Evolutionary conservation across 1,139 yeast genomes (phyloP).

Genomic region (Candida sanyaensis): DNA sequence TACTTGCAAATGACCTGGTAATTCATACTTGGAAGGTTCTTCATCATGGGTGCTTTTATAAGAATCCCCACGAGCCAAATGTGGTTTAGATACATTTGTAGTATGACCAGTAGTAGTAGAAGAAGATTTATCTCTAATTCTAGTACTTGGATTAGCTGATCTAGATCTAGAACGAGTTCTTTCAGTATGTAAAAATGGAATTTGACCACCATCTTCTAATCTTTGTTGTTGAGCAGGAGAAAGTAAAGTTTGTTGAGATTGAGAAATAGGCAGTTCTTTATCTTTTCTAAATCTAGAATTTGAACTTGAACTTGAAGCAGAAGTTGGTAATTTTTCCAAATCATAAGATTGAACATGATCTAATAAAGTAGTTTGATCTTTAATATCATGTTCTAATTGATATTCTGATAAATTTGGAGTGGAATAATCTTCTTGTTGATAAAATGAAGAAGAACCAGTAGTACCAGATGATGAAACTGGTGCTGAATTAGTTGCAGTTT

Average conservation of each 20-base stretch:
- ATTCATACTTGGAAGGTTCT: slow-evolving; percentile 44
- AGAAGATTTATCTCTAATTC: slow-evolving; percentile 24
- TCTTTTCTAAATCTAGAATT: slow-evolving; percentile 2
- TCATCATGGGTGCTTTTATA: slow-evolving; percentile 50
- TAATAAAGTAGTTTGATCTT: slow-evolving; percentile 39
- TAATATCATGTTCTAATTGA: slow-evolving; percentile 45
- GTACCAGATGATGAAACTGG: slow-evolving; percentile 9
- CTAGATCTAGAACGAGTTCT: slow-evolving; percentile 34
- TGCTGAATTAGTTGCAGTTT: slow-evolving; percentile 6
- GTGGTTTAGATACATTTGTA: slow-evolving; percentile 36
- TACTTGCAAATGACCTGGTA: slow-evolving; percentile 39
- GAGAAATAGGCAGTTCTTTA: not conserved
- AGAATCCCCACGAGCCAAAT: slow-evolving; percentile 68
- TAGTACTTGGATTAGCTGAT: slow-evolving; percentile 26
- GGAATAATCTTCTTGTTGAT: slow-evolving; percentile 34
- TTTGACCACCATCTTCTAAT: slow-evolving; percentile 30
- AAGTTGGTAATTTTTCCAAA: slow-evolving; percentile 37
- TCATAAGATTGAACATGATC: slow-evolving; percentile 39
- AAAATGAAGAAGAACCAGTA: slow-evolving; percentile 15
- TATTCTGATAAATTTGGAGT: slow-evolving; percentile 52
- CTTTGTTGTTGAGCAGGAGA: slow-evolving; percentile 12
- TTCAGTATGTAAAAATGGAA: slow-evolving; percentile 49
- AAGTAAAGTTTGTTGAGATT: slow-evolving; percentile 4
- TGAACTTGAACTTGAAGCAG: slow-evolving; percentile 1
- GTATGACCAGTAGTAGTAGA: slow-evolving; percentile 30